Base-by-base conservation (phyloP, 495 filamentous ascomycete genomes). In the Annulohypoxylon nitens region DNA sequence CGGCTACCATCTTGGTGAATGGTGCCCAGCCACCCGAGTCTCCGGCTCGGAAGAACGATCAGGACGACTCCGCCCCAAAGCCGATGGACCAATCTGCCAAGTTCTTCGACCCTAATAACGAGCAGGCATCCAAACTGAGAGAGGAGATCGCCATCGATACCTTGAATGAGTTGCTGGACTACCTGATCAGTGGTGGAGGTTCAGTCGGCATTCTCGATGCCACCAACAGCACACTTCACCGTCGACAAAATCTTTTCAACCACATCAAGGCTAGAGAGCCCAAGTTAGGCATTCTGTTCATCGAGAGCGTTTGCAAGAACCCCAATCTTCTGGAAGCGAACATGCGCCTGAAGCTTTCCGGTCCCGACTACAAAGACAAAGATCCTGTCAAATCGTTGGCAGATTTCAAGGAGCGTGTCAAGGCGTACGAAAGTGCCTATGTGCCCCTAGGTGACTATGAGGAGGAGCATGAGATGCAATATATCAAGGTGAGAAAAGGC, bases 161-260 rank as follows among this genome's bases (percentile, higher is more conserved):
- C 2, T 84, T 98, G 12, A 93, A 99, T 72, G 96, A 99, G 75
- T 83, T 97, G 18, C 81, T 99, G 43, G 90, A 97, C 48, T 99
- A 94, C 76, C 88, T 99, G 41, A 82, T 99, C 37, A 85, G 91
- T 25, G 82, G 90, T 60, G 92, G 91, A 18, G 96, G 96, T 47
- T 94, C 93, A 57, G 91, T 99, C n/a, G 96, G 96, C n/a, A 98
- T 98, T 69, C 88, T 98, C 16, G 95, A 98, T 83, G 95, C 95
- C 8, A 99, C 96, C 2, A 99, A 99, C 82, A 97, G 94, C 82
- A 99, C 95, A 0, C 86, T 95, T 60, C 87, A 93, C 64, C 91
- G 96, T 20, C 87, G 96, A 51, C 91, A 97, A 79, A 87, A 91
- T 1, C 86, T 99, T 25, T 92, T 97, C 67, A 88, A 95, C 41